A percentile compares a stretch with the other conserved stretches of the same genome.
These are phyloP conservation scores for Aegilops bicornis DNA, from an alignment of 176 grass and related monocot genomes.

Conservation along the genomic window DNA sequence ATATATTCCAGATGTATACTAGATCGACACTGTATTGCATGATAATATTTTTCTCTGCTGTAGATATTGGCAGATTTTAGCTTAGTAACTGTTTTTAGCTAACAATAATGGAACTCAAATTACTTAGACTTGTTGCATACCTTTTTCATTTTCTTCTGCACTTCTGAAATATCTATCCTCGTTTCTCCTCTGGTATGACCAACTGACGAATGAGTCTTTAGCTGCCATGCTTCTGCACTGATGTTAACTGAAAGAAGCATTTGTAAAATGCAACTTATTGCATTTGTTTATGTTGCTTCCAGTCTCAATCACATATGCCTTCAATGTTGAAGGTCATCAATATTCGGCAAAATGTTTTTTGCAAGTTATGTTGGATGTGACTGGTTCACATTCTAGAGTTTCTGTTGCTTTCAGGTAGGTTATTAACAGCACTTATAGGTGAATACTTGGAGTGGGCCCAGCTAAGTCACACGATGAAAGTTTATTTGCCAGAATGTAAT, in stretches of 20 bases:
- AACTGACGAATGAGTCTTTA: neutral
- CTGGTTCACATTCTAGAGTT: constrained; percentile 13
- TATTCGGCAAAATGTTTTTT: neutral
- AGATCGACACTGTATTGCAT: neutral
- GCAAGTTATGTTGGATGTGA: neutral
- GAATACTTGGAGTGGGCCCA: constrained; percentile 97
- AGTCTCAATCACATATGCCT: neutral
- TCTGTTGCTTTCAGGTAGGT: constrained; percentile 67
- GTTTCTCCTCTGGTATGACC: neutral
- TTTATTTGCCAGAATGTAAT: constrained; percentile 93
- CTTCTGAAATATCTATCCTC: neutral
- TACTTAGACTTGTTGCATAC: neutral
- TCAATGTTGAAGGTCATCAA: neutral
- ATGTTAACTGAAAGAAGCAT: constrained; percentile 25
- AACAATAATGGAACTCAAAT: neutral
- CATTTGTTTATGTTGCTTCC: constrained; percentile 3
- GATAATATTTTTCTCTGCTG: neutral
- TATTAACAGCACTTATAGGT: constrained; percentile 79
- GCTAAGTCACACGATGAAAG: constrained; percentile 87
- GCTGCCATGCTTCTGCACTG: neutral
- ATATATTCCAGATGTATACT: neutral
- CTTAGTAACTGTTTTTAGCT: neutral
- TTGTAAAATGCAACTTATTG: neutral
- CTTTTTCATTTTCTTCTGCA: neutral
- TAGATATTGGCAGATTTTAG: neutral